Conservation (phyloP, 2,329 filamentous ascomycete species). For the Hymenoscyphus repandus region DNA sequence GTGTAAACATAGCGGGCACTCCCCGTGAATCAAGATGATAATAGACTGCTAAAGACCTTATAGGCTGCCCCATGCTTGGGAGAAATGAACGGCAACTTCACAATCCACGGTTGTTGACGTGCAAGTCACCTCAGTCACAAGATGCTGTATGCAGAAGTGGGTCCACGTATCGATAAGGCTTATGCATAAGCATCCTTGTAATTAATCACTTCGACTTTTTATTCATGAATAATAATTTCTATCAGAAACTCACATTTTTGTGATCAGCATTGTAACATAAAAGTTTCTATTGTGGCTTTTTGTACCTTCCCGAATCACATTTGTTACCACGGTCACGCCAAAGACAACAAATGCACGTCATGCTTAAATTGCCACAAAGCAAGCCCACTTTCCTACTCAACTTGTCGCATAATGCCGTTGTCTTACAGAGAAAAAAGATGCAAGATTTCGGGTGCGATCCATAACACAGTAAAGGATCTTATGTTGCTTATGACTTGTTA, state of each 20-base stretch:
- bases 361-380: too few species aligned
- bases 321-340: too few species aligned
- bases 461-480: not conserved
- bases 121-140: conserved; percentile 1
- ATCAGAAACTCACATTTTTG: too few species aligned
- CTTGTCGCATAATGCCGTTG: not conserved
- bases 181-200: too few species aligned
- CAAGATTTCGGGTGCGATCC: not conserved
- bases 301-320: too few species aligned
- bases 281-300: too few species aligned
- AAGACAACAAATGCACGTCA: too few species aligned
- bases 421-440: not conserved
- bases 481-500: too few species aligned
- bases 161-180: conserved; percentile 5
- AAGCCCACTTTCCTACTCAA: too few species aligned
- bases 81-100: not conserved
- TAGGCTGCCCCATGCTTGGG: not conserved
- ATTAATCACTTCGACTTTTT: too few species aligned
- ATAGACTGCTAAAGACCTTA: not conserved
- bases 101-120: not conserved
- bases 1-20: not conserved
- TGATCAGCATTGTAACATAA: too few species aligned
- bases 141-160: not conserved
- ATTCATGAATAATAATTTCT: too few species aligned
- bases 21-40: not conserved